phyloP scores from a whole-genome alignment of 108 stramenopile species.

The Nitzschia sp. region DNA sequence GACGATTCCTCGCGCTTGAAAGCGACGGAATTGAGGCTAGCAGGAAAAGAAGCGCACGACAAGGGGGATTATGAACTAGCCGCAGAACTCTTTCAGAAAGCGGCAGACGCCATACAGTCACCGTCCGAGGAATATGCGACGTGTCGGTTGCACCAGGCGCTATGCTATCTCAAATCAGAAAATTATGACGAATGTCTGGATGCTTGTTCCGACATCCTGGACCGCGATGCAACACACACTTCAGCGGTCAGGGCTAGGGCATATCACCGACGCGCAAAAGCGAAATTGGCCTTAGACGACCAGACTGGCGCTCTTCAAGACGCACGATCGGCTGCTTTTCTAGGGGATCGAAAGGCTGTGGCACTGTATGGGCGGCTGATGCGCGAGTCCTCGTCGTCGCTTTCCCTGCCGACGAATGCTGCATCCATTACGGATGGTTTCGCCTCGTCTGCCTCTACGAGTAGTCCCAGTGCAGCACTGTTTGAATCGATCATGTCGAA shows the following conservation, averaged over 20 bases:
- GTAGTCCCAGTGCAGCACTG: constrained; percentile 20
- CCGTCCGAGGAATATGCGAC: constrained; percentile 63
- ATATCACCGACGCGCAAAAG: constrained; percentile 81
- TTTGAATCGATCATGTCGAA: constrained; percentile 37
- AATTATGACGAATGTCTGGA: constrained; percentile 49
- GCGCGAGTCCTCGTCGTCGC: constrained; percentile 32
- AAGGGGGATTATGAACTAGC: constrained; percentile 54
- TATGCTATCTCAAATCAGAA: constrained; percentile 75
- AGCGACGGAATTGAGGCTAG: constrained; percentile 40
- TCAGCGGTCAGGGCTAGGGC: constrained; percentile 72
- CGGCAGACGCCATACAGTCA: constrained; percentile 42
- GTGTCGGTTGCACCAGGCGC: constrained; percentile 81
- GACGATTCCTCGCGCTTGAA: constrained; percentile 5
- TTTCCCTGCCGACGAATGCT: not conserved
- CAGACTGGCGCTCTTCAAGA: constrained; percentile 66
- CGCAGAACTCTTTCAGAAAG: constrained; percentile 51
- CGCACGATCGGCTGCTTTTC: constrained; percentile 73
- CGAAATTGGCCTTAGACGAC: constrained; percentile 63
- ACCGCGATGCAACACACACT: constrained; percentile 1
- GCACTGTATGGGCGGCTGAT: constrained; percentile 76
- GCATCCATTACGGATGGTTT: not conserved
- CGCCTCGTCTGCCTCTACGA: constrained; percentile 2
- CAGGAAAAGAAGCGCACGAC: constrained; percentile 62
- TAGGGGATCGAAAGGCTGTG: constrained; percentile 85
- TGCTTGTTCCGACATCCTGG: constrained; percentile 68